Evolutionary conservation across 2,329 filamentous ascomycete genomes (phyloP), one percentile per base, ranked within the genome.

Genomic region (Pseudocercospora pini-densiflorae): DNA sequence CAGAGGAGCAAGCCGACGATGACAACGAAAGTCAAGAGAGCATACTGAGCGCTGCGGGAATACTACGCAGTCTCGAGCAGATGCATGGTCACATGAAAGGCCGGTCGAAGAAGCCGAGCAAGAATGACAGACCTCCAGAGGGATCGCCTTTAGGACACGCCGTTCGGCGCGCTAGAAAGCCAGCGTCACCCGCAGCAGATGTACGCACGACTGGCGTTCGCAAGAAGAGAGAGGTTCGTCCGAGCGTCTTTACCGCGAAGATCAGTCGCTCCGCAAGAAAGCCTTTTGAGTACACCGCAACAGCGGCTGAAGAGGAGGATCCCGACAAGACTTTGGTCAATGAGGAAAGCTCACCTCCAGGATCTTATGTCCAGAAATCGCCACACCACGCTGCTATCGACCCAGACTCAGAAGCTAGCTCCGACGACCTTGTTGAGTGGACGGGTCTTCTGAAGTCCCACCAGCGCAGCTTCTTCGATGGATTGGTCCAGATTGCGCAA

Each of bases 401-500:
- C 27, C 40, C 59, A n/a, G 40, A 7, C 4, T 63, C 68, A 7
- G 16, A 29, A 12, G n/a, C 54, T 8, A 27, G 21, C 14, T 21
- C 31, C 2, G 49, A 58, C 1, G 77, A 77, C 23, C 70, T 79
- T 40, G 74, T 66, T 8, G 23, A 76, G 31, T 82, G 81, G 81
- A 77, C 79, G 53, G 71, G 73, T 2, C 74, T 72, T 14, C 74
- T 83, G 0, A 68, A 77, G 43, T 75, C 79, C 12, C 77, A 82
- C 45, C 81, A 83, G 59, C 75, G 75, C 31, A 72, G 74, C 43
- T 65, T 83, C 5, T 75, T 78, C 45, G 77, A 81, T 16, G 73
- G 77, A 40, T 71, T 83, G 24, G 72, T 79, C 1, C 23, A 75
- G 75, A n/a, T 75, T 3, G 79, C 79, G 3, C 69, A 84, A 75